Evolutionary conservation across 2,329 filamentous ascomycete genomes (phyloP), one percentile per base, ranked within the genome.

Genomic region (Claviceps maximensis): DNA sequence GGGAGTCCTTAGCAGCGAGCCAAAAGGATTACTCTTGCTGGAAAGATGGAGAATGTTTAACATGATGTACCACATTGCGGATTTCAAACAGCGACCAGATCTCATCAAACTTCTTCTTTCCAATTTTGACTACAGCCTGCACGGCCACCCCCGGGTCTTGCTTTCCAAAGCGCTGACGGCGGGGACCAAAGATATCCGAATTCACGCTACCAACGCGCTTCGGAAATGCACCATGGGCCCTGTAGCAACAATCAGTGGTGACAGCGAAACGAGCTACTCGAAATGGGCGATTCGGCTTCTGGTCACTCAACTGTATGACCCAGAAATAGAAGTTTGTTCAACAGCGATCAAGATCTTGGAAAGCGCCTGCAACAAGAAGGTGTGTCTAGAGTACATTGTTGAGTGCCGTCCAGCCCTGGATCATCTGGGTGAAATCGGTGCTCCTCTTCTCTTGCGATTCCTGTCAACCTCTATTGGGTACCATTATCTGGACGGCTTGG

Each of bases 1-100:
- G 2, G 94, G 93, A 8, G 83, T 88, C 12, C 71, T 98, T 54
- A 97, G 86, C 60, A 84, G 84, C 51, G 89, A 95, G 61, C 72
- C 79, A 0, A 87, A 85, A 60, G 93, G 93, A 0, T 76, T 97
- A 25, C 82, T 86, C 56, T 91, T 98, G 71, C 80, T 98, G 63
- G 91, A 97, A 66, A 78, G 89, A 61, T 97, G 93, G 91, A 88
- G 89, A 61, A 94, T 98, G 77, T 90, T 96, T 71, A 97, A 97
- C 68, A 98, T 98, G 89, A 94, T 97, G 76, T 98, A 98, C 65
- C 93, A 97, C 68, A 95, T 98, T 56, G 80, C 96, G 54, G 91
- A 97, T 63, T 75, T 95, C 46, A 89, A 87, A 61, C 86, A 93
- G 67, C 85, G 93, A 2, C 89, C 91, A 47, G 93, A 98, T 65